Base-by-base conservation (phyloP, 805 yeast species). In the Candida tallmaniae region DNA sequence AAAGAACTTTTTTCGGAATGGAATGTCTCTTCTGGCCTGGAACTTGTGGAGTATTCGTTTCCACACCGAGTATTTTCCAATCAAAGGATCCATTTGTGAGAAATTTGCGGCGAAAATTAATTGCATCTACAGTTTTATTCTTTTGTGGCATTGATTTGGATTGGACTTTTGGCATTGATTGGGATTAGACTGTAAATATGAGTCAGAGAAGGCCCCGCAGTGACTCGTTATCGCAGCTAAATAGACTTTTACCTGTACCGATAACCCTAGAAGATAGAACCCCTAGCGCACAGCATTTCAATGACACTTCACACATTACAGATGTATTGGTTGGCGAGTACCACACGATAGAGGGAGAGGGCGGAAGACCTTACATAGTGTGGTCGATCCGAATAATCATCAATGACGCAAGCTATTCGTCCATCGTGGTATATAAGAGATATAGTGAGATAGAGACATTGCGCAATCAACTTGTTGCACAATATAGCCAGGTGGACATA, bases 1-100 rank as follows among this genome's bases (percentile, higher is more conserved):
- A 46, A 84, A 83, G 62, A 78, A 84, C 51, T 68, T 70, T 35
- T 69, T 70, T 26, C 94, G 68, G 54, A 83, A 78, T 0, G 95
- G 95, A 3, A 84, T 68, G 29, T 65, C 71, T 28, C 80, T 58
- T 4, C 82, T 55, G 0, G 88, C 70, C 46, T 70, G 73, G 76
- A 80, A 84, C 45, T 65, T 63, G 55, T 74, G 72, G 35, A 69
- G 61, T 0, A 74, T 37, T 31, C 73, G 72, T 50, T 67, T 74
- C 62, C 71, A 65, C 4, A 65, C 52, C 1, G 82, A 65, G 27
- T 78, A 66, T 38, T 75, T 65, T 15, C 59, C 61, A 19, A 60
- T 60, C 27, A 79, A 51, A 14, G 70, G 73, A 39, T 76, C 79
- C 77, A 74, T 74, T 16, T 27, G 9, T 9, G n/a, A 22, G n/a